Percentiles rank a stretch among this genome's conserved stretches.
phyloP scores from a whole-genome alignment of 2,329 filamentous ascomycete genomes.

The Aspergillus sojae region DNA sequence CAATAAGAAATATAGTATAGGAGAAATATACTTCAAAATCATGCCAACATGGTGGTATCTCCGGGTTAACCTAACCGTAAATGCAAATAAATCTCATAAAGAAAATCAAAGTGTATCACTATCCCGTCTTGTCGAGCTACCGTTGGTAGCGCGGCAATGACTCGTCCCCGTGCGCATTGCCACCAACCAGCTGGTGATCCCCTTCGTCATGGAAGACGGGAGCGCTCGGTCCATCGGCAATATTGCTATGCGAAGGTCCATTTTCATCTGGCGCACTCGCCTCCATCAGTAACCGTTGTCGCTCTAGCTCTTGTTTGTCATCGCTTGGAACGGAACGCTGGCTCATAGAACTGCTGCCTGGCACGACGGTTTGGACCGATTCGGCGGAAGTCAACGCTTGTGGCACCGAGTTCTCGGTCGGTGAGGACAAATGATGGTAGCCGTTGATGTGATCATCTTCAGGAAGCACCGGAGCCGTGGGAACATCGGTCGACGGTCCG shows the following conservation, averaged over 20 bases:
- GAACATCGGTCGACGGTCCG: slow-evolving; percentile 48
- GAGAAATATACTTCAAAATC: slow-evolving; percentile 17
- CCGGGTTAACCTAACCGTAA: slow-evolving; percentile 30
- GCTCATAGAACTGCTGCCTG: slow-evolving; percentile 41
- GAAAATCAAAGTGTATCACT: slow-evolving; percentile 21
- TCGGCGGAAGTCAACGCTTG: slow-evolving; percentile 31
- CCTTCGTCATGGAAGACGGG: slow-evolving; percentile 63
- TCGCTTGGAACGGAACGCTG: slow-evolving; percentile 49
- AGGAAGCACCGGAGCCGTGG: slow-evolving; percentile 49
- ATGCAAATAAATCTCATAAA: slow-evolving; percentile 24
- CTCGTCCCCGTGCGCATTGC: slow-evolving; percentile 41
- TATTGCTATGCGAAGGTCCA: slow-evolving; percentile 11
- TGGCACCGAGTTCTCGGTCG: slow-evolving; percentile 21
- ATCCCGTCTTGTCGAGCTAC: slow-evolving; percentile 23
- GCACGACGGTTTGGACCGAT: slow-evolving; percentile 34
- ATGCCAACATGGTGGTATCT: slow-evolving; percentile 33
- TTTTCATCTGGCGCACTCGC: slow-evolving; percentile 60
- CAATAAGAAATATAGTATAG: slow-evolving; percentile 12
- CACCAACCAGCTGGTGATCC: slow-evolving; percentile 50
- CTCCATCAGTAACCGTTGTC: slow-evolving; percentile 63
- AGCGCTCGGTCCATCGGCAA: slow-evolving; percentile 53
- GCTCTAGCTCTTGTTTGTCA: slow-evolving; percentile 79
- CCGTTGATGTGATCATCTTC: slow-evolving; percentile 59
- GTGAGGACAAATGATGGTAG: slow-evolving; percentile 33
- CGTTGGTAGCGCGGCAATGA: slow-evolving; percentile 50